Base-by-base conservation (phyloP, 768 basidiomycete species). In the Macrolepiota albuminosa region DNA sequence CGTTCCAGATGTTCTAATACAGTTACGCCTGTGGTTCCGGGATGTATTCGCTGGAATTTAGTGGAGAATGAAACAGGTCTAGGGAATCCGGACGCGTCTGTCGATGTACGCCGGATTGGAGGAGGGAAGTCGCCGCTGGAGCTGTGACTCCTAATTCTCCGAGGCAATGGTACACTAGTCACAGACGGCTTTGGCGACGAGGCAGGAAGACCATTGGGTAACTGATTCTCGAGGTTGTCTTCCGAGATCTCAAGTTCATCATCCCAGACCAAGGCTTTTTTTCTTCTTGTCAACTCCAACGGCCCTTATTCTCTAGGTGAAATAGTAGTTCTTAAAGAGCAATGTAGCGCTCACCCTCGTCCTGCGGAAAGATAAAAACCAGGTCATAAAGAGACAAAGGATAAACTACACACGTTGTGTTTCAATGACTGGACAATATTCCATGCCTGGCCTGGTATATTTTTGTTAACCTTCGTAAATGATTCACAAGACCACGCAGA, bases 1-100 rank as follows among this genome's bases (percentile, higher is more conserved):
- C 89, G 84, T 68, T 95, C 93, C 64, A 95, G 78, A 64, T 93
- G 91, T 67, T 91, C 89, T 40, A 95, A 78, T 51, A 94, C 87
- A 10, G 85, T 88, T 29, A 94, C 91, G 11, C 93, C 93, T 0
- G 91, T 93, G 33, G 91, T 92, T 40, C 89, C 90, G 49, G 91
- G 91, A 68, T 91, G 89, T 37, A 93, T 86, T 51, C 86, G 83
- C 68, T 88, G 84, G 72, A 90, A 89, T 73, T 92, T 93, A n/a
- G 86, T 82, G 13, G 86, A 85, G 70, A 93, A 91, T 4, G 91
- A 89, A 14, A 93, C 87, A 0, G 92, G 91, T 37, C 92, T 82
- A 21, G 84, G 79, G 29, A 79, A 77, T 51, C 88, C 88, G 7
- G 83, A 77, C 33, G 79, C 76, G 67, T 88, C 85, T 13, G 84